Base-by-base conservation (phyloP, 1,139 yeast species). In the Arxiozyma bovina region DNA sequence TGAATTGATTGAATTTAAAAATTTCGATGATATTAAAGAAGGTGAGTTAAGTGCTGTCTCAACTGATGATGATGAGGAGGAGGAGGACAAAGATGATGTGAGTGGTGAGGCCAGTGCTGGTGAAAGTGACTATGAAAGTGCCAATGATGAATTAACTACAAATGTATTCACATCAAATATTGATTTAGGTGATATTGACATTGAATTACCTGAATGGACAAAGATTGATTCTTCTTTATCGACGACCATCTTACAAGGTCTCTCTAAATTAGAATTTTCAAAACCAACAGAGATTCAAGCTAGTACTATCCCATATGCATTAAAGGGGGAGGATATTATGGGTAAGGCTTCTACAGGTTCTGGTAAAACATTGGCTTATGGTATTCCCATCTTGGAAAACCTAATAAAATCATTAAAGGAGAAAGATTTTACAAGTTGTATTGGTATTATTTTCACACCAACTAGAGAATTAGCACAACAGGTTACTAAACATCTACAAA, bases 281-380 rank as follows among this genome's bases (percentile, higher is more conserved):
- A 72, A 74, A 41, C 98, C 99, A 11, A 91, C 98, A 0, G 87
- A 83, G 38, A 90, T 93, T 65, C 99, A 93, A 71, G 76, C 75
- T 58, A 74, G 74, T 57, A 76, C 93, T n/a, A 84, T 93, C 53
- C 96, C 98, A 1, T 67, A 77, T 40, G 89, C 94, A 3, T 60
- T 87, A 17, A 74, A 76, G 42, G 95, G 93, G 6, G 77, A 77
- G 51, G 98, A 93, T 70, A 80, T 93, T 11, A 82, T 94, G 60
- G 99, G 99, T 55, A 94, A 93, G 66, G 99, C 99, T 12, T 85
- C 95, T 9, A 94, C 99, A 0, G 99, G 99, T 68, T 89, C 96
- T 0, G 99, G 99, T 76, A 93, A 93, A 67, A 93, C 99, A 0
- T 75, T 91, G 55, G 99, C 99, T 0, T 93, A 89, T 68, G 97